phyloP scores from a whole-genome alignment of 1,139 yeast genomes.

The Tardiomyces depauwii region DNA sequence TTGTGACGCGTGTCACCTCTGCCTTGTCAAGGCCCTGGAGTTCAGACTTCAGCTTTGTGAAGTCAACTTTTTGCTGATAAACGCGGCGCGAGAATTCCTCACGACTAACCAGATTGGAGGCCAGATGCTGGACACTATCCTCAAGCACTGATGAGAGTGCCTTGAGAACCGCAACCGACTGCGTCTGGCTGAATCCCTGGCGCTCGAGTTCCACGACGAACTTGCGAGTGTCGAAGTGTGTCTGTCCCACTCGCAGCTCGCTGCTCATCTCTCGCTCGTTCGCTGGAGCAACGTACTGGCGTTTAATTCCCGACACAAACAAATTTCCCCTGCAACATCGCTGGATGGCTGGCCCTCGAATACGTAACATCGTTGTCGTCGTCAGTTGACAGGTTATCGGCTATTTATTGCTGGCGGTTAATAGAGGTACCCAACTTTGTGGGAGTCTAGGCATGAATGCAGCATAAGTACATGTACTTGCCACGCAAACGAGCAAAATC shows the following conservation, averaged over 20 bases:
- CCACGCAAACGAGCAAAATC: too few relatives aligned
- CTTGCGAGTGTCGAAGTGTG: constrained; percentile 64
- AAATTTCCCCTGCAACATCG: too few relatives aligned
- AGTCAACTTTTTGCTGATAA: constrained; percentile 92
- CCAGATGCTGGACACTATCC: constrained; percentile 69
- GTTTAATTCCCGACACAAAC: too few relatives aligned
- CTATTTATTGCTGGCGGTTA: too few relatives aligned
- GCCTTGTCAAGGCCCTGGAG: constrained; percentile 78
- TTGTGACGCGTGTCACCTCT: constrained; percentile 70
- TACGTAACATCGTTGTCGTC: too few relatives aligned
- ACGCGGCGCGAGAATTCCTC: constrained; percentile 75
- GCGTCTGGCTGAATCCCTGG: constrained; percentile 64
- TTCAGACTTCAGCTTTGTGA: constrained; percentile 88
- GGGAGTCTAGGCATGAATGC: too few relatives aligned
- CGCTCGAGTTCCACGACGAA: constrained; percentile 58
- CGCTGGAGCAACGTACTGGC: too few relatives aligned
- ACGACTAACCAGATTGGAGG: constrained; percentile 67
- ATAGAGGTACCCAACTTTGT: too few relatives aligned
- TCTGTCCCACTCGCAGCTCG: constrained; percentile 8
- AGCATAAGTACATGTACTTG: too few relatives aligned
- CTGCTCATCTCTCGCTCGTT: too few relatives aligned
- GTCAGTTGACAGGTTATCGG: too few relatives aligned
- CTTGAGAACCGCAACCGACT: constrained; percentile 70
- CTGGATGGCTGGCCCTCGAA: too few relatives aligned
- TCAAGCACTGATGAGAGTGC: constrained; percentile 69